phyloP scores from a whole-genome alignment of 768 basidiomycete species.

The Lactarius pseudohatsudake region DNA sequence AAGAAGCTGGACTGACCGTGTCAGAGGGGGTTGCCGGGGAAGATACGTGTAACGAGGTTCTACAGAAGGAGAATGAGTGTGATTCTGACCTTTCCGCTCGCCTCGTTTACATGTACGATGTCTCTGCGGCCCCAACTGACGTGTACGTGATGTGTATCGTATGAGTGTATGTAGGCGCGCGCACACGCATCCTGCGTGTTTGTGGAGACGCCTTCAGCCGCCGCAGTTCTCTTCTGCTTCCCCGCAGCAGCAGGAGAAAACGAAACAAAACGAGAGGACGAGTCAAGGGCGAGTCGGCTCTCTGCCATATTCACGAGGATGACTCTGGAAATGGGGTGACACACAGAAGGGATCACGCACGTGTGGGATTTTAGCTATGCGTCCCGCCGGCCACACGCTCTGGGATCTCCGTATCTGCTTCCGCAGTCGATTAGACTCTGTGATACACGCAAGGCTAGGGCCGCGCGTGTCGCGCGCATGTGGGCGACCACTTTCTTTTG shows the following conservation, averaged over 20 bases:
- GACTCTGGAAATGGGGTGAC: background rate
- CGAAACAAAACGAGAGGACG: background rate
- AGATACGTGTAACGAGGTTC: background rate
- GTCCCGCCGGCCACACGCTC: background rate
- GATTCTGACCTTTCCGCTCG: background rate
- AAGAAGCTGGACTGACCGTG: background rate
- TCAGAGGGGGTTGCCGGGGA: background rate
- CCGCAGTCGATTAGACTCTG: background rate
- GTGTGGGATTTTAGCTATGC: constrained; percentile 7
- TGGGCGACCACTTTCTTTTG: background rate
- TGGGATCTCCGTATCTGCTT: background rate
- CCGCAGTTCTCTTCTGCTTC: background rate
- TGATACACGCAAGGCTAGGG: background rate
- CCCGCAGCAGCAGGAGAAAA: background rate
- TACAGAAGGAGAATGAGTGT: background rate
- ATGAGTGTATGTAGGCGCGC: constrained; percentile 1
- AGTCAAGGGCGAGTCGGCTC: no score
- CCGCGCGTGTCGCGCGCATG: background rate
- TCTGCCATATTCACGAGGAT: background rate
- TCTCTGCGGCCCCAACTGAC: background rate
- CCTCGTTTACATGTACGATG: background rate
- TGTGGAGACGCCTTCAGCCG: background rate
- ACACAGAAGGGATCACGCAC: background rate
- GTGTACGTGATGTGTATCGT: background rate
- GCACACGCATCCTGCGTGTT: background rate